These are phyloP conservation scores for Candida ovalis DNA, from an alignment of 805 yeast species.

Conservation along the genomic window DNA sequence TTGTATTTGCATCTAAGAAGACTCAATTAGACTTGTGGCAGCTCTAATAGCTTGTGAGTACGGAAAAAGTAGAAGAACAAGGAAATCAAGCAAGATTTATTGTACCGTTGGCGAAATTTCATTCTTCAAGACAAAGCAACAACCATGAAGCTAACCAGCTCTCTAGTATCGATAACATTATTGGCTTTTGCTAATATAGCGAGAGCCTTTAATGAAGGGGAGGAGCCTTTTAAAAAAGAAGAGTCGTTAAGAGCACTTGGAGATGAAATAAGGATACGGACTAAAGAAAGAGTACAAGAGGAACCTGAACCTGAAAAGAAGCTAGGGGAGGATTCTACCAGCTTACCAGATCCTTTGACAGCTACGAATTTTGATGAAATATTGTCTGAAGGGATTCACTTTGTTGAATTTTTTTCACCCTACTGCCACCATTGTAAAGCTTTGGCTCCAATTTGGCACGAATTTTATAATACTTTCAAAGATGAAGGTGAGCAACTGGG, in stretches of 20 bases:
- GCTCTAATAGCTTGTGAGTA: too few species aligned
- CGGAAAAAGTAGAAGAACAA: too few species aligned
- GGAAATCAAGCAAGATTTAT: too few species aligned
- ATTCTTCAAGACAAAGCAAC: too few species aligned
- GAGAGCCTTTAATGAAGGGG: too few species aligned
- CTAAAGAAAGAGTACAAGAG: neutral
- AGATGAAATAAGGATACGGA: neutral
- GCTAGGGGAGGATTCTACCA: slow-evolving; percentile 4
- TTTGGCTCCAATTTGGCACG: slow-evolving; percentile 81
- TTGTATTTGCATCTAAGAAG: too few species aligned
- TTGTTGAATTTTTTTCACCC: slow-evolving; percentile 90
- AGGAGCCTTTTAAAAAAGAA: neutral
- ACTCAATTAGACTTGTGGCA: too few species aligned
- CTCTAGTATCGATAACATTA: too few species aligned
- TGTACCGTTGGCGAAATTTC: too few species aligned
- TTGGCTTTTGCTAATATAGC: too few species aligned
- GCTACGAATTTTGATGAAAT: slow-evolving; percentile 46
- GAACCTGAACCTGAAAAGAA: slow-evolving; percentile 3
- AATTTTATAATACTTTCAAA: slow-evolving; percentile 49
- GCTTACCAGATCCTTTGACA: slow-evolving; percentile 50
- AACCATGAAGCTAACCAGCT: too few species aligned
- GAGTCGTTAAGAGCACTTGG: neutral
- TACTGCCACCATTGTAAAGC: slow-evolving; percentile 78
- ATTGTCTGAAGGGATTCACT: slow-evolving; percentile 53
- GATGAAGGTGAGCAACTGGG: slow-evolving; percentile 44